A percentile compares a stretch with the other conserved stretches of the same genome.
Conservation (phyloP, 192 early-diverging fungal genomes). For the Phycomyces blakesleeanus region DNA sequence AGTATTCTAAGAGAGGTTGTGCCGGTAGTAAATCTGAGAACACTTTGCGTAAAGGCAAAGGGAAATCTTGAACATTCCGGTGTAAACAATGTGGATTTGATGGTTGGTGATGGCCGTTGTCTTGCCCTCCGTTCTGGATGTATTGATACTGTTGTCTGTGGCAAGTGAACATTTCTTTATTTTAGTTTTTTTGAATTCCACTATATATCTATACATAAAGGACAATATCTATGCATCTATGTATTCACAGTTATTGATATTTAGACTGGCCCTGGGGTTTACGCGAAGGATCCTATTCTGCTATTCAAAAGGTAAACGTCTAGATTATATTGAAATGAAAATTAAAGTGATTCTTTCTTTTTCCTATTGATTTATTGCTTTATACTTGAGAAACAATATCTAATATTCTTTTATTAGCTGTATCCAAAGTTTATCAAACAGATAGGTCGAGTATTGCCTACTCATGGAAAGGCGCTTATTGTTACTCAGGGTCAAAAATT, state of each 20-base stretch:
- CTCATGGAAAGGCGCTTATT: slow-evolving; percentile 35
- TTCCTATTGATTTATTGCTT: background rate
- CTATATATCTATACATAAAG: too few species aligned
- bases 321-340: background rate
- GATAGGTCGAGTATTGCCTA: slow-evolving; percentile 29
- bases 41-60: slow-evolving; percentile 20
- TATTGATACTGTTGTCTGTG: slow-evolving; percentile 30
- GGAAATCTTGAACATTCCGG: slow-evolving; percentile 17
- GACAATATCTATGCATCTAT: too few species aligned
- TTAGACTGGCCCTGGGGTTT: slow-evolving; percentile 36
- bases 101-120: slow-evolving; percentile 27
- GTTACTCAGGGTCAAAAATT: slow-evolving; percentile 46
- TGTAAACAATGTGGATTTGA: slow-evolving; percentile 18
- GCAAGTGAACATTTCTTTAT: slow-evolving; percentile 8
- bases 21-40: slow-evolving; percentile 15
- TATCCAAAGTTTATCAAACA: slow-evolving; percentile 42
- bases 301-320: slow-evolving; percentile 19
- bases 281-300: slow-evolving; percentile 21
- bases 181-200: background rate
- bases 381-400: too few species aligned
- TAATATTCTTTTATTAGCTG: slow-evolving; percentile 27
- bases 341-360: background rate
- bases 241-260: background rate
- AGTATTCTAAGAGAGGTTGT: too few species aligned
- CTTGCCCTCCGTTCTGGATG: slow-evolving; percentile 19